Conservation (phyloP, 2,329 filamentous ascomycete genomes). For the Diaporthe sp. region DNA sequence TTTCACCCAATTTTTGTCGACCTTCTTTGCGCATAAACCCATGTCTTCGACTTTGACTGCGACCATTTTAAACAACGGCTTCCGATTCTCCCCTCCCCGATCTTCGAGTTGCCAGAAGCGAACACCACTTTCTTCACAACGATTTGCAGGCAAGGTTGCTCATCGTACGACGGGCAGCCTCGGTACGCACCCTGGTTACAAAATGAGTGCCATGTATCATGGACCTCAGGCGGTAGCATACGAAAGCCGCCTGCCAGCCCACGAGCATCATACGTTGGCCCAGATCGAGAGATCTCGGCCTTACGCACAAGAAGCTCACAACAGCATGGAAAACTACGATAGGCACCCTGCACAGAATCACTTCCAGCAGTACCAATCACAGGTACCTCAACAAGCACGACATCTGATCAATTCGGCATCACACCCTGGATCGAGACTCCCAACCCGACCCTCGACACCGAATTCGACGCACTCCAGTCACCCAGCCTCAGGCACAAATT, state of each 20-base stretch:
- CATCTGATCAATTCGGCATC: constrained; percentile 23
- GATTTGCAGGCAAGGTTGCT: not conserved
- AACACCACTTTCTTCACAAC: constrained; percentile 1
- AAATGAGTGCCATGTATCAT: constrained; percentile 39
- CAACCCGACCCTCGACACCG: constrained; percentile 55
- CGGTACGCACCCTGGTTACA: constrained; percentile 16
- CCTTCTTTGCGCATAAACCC: constrained; percentile 8
- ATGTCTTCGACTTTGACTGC: constrained; percentile 38
- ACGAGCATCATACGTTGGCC: constrained; percentile 33
- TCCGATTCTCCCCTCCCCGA: constrained; percentile 34
- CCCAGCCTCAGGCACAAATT: constrained; percentile 46
- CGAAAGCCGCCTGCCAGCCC: constrained; percentile 28
- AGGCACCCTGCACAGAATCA: constrained; percentile 31
- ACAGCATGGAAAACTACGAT: constrained; percentile 32
- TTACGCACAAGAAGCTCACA: constrained; percentile 31
- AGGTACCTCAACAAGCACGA: constrained; percentile 18
- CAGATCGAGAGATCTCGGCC: constrained; percentile 34
- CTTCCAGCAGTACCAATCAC: constrained; percentile 33
- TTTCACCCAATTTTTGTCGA: not conserved
- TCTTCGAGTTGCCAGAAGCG: constrained; percentile 31
- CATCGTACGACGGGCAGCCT: constrained; percentile 9
- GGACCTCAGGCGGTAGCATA: constrained; percentile 38
- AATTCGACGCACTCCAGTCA: constrained; percentile 48
- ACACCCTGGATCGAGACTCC: constrained; percentile 46
- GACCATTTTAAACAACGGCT: constrained; percentile 33